phyloP scores from a whole-genome alignment of 2,329 filamentous ascomycete genomes.

The Neoarthrinium moseri region DNA sequence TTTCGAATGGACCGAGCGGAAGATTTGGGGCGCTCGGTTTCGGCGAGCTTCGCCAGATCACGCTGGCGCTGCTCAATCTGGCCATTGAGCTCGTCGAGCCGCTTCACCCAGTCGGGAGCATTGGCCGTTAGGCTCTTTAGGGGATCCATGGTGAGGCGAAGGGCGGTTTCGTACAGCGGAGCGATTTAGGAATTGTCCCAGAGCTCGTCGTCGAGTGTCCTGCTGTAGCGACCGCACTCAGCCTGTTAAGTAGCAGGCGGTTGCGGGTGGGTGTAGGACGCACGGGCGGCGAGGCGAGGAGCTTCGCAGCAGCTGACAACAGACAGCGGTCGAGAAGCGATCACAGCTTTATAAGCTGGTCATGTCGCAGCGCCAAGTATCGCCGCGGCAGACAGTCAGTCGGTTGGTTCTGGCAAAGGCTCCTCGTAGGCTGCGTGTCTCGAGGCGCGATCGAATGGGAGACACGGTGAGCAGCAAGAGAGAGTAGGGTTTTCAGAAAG shows the following conservation, averaged over 20 bases:
- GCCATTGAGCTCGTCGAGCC: slow-evolving; percentile 58
- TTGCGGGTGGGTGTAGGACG: neutral
- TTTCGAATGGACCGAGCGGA: slow-evolving; percentile 44
- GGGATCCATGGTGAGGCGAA: slow-evolving; percentile 47
- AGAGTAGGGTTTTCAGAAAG: too few relatives aligned
- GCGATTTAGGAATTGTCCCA: neutral
- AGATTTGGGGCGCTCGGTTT: slow-evolving; percentile 24
- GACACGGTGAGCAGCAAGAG: too few relatives aligned
- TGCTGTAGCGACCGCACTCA: neutral
- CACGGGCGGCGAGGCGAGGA: neutral
- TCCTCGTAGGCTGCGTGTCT: too few relatives aligned
- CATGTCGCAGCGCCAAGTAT: too few relatives aligned
- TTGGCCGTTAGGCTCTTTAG: slow-evolving; percentile 53
- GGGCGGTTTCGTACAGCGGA: neutral
- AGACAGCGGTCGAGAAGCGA: neutral
- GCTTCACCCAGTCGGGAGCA: slow-evolving; percentile 58
- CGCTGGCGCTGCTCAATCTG: slow-evolving; percentile 62
- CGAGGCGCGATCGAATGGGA: too few relatives aligned
- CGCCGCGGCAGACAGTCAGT: too few relatives aligned
- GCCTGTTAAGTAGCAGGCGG: neutral
- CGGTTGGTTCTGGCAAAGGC: too few relatives aligned
- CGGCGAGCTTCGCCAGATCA: slow-evolving; percentile 52
- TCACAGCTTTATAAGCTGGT: neutral
- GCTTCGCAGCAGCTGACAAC: too few relatives aligned
- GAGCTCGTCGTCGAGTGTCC: neutral